Evolutionary conservation across 768 basidiomycete genomes (phyloP).

Genomic region (Clavaria fumosa): DNA sequence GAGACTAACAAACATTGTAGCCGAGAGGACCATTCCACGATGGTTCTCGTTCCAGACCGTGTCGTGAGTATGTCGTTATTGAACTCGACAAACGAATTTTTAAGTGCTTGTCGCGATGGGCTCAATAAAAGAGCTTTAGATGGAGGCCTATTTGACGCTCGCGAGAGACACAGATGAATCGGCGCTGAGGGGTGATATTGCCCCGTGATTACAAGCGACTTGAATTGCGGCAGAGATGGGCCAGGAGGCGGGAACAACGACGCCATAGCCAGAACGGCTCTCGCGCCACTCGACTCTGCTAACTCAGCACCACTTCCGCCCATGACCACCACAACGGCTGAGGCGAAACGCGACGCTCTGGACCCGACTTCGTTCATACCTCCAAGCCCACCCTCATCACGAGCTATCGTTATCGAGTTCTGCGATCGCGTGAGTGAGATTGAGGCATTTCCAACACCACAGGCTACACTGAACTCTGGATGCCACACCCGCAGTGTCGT

Average conservation of each 20-base stretch:
- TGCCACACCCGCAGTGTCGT: constrained; percentile 43
- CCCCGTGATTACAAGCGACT: constrained; percentile 47
- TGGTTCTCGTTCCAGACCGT: constrained; percentile 24
- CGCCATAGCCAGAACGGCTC: constrained; percentile 12
- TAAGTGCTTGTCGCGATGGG: constrained; percentile 33
- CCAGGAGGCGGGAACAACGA: constrained; percentile 22
- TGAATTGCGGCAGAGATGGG: constrained; percentile 38
- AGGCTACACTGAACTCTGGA: constrained; percentile 2
- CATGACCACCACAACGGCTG: not conserved
- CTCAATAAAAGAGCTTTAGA: constrained; percentile 32
- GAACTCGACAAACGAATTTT: constrained; percentile 26
- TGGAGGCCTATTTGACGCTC: constrained; percentile 20
- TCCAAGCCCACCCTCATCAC: constrained; percentile 26
- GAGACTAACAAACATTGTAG: constrained; percentile 40
- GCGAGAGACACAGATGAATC: constrained; percentile 47
- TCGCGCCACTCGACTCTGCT: not conserved
- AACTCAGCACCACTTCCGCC: not conserved
- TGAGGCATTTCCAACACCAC: constrained; percentile 2
- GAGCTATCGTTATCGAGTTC: constrained; percentile 76
- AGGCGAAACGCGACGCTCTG: constrained; percentile 10
- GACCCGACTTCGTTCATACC: constrained; percentile 42
- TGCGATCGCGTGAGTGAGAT: constrained; percentile 63
- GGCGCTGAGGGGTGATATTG: constrained; percentile 53
- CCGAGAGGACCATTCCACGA: constrained; percentile 19
- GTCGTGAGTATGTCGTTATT: constrained; percentile 41